Base-by-base conservation (phyloP, 1,284 basidiomycete species). In the Puccinia hordei region DNA sequence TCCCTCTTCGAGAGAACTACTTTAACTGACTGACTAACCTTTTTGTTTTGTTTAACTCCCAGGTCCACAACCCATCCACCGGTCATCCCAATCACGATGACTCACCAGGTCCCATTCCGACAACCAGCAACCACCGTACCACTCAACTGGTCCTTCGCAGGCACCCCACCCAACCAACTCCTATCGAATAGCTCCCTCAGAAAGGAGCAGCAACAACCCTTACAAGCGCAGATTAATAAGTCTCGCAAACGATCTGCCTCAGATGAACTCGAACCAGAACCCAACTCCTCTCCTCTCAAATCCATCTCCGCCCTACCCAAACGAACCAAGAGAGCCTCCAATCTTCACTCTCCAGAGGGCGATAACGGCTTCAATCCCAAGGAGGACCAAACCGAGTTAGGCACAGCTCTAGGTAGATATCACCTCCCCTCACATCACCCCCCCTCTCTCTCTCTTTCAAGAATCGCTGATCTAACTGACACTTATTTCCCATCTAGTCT, bases 81-180 rank as follows among this genome's bases (percentile, higher is more conserved):
- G 38, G 69, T 72, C 2, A 51, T 55, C 41, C 17, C 53, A 22
- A 13, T 15, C n/a, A 30, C 55, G 9, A 72, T 79, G 66, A 33
- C 51, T 57, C 77, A 71, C 35, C 77, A 79, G 59, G 38, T 79
- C 46, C 77, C 77, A 0, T 79, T 79, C 68, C 66, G 77, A 27
- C 77, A 79, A 63, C 77, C 77, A 41, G 53, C 77, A 27, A n/a
- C 63, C 24, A 66, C 77, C 22, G 55, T 72, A 24, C 68, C 77
- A 61, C 68, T 79, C 12, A 61, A 41, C 33, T 72, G 66, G 66
- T 17, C 66, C 19, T 79, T 79, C 38, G 66, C 66, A 12, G 69
- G 41, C 22, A 44, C 68, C 17, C 22, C 69, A 72, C 24, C 51
- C 9, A 17, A 22, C 19, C 68, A 53, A 57, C 19, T 27, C 8